Base-by-base conservation (phyloP, 129 eudicot genomes). In the Chrysanthemum lavandulifolium region DNA sequence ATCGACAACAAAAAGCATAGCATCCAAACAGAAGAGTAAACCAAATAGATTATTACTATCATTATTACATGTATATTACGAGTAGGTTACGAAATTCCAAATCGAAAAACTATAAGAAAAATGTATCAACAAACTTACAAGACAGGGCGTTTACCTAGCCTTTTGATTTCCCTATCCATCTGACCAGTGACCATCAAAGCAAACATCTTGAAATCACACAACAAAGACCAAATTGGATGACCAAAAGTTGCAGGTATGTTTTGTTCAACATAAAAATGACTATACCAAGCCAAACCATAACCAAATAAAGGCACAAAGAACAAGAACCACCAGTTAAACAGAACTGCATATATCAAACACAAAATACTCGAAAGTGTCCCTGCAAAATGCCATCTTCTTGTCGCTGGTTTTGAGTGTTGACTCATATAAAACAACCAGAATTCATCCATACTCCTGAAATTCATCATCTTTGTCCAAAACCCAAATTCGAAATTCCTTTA, bases 131-230 rank as follows among this genome's bases (percentile, higher is more conserved):
- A 88, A 21, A 79, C 80, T 69, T 93, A 92, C 72, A 85, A 83
- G 9, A 91, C 72, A 62, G 95, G 97, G 71, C 96, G 84, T 80
- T 90, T 94, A 76, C 99, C 99, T 73, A 94, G 89, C 80, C 97
- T 81, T 84, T 95, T 95, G 88, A 95, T 88, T 76, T 95, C 99
- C 67, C 81, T 88, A 85, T 95, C 97, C 97, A 94, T 87, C 78
- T 86, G 89, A 33, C 99, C 99, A 65, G 99, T 90, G 52, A 95
- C 81, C 99, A 95, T 95, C 56, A 90, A 84, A 2, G 89, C 98
- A 79, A 94, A 95, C 97, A 95, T 95, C 95, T 85, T 95, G 80
- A 52, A 88, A 88, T 95, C 99, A 78, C 97, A 95, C n/a, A 88
- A 10, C 1, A 95, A 48, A 3, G 99, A 95, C 98, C 97, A 94